These are phyloP conservation scores for Colletotrichum eremochloae DNA, from an alignment of 2,329 filamentous ascomycete species.

Conservation along the genomic window DNA sequence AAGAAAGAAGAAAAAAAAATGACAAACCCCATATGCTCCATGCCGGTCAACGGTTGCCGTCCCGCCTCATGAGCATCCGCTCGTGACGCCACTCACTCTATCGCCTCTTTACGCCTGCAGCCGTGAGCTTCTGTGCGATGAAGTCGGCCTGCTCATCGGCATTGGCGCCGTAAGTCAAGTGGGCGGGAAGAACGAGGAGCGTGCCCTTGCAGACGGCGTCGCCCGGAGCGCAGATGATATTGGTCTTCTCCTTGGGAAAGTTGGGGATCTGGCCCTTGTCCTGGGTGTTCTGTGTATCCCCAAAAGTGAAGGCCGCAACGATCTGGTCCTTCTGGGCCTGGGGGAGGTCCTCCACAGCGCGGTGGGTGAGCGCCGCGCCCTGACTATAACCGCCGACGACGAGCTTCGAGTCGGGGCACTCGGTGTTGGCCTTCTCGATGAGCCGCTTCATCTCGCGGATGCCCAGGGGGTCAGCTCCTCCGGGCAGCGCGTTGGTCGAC, in stretches of 20 bases:
- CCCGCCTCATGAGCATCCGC: background rate
- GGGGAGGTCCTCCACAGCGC: slow-evolving; percentile 46
- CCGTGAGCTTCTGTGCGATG: slow-evolving; percentile 43
- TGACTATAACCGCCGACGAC: slow-evolving; percentile 58
- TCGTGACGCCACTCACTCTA: slow-evolving; percentile 31
- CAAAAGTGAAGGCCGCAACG: slow-evolving; percentile 47
- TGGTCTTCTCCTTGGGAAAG: slow-evolving; percentile 52
- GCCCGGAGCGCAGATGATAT: slow-evolving; percentile 57
- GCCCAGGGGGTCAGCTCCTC: slow-evolving; percentile 50
- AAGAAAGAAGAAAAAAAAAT: background rate
- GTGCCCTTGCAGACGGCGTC: slow-evolving; percentile 55
- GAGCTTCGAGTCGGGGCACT: slow-evolving; percentile 54
- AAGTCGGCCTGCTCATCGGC: slow-evolving; percentile 50
- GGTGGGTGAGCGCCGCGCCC: slow-evolving; percentile 49
- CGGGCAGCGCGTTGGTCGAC: slow-evolving; percentile 49
- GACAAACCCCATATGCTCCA: background rate
- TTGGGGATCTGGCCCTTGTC: slow-evolving; percentile 53
- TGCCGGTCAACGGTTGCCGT: too few species aligned
- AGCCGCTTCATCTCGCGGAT: slow-evolving; percentile 52
- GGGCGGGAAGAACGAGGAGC: slow-evolving; percentile 52
- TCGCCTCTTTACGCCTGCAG: slow-evolving; percentile 38
- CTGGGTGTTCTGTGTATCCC: slow-evolving; percentile 48
- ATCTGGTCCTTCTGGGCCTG: slow-evolving; percentile 45
- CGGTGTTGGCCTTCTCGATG: slow-evolving; percentile 51
- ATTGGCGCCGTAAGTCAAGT: slow-evolving; percentile 54